A percentile compares a stretch with the other conserved stretches of the same genome.
Evolutionary conservation across 148 eudicot species (phyloP).

Genomic region (Heliamphora exappendiculata): DNA sequence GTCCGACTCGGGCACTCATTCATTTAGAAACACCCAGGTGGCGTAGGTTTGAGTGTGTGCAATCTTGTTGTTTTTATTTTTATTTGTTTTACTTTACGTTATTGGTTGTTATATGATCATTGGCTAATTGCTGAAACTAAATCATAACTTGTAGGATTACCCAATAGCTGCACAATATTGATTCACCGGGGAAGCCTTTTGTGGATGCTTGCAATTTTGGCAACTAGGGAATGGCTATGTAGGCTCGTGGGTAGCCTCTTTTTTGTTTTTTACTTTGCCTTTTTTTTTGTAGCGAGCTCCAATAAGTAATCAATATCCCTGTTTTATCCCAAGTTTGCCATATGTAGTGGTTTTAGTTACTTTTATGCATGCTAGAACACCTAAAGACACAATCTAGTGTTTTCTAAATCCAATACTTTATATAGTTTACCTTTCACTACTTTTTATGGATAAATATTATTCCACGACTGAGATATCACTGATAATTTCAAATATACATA

Average conservation of each 20-base stretch:
- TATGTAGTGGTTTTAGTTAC: background rate
- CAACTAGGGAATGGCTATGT: background rate
- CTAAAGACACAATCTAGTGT: background rate
- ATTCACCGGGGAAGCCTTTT: too few relatives aligned
- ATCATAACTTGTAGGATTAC: too few relatives aligned
- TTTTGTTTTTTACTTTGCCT: background rate
- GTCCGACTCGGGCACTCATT: too few relatives aligned
- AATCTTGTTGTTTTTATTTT: too few relatives aligned
- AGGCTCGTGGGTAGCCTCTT: background rate
- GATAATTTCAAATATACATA: background rate
- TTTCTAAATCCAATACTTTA: too few relatives aligned
- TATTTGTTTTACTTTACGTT: too few relatives aligned
- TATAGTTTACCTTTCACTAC: background rate
- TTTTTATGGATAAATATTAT: background rate
- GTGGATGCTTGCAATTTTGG: too few relatives aligned
- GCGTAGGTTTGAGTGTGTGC: too few relatives aligned
- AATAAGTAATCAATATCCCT: background rate
- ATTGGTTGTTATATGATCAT: too few relatives aligned
- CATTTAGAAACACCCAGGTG: too few relatives aligned
- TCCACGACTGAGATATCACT: background rate
- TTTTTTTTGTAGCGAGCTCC: background rate
- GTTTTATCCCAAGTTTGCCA: background rate
- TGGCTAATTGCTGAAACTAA: too few relatives aligned
- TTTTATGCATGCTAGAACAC: background rate
- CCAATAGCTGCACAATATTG: too few relatives aligned